Evolutionary conservation across 768 basidiomycete species (phyloP).

Genomic region (Plicaturopsis crispa): DNA sequence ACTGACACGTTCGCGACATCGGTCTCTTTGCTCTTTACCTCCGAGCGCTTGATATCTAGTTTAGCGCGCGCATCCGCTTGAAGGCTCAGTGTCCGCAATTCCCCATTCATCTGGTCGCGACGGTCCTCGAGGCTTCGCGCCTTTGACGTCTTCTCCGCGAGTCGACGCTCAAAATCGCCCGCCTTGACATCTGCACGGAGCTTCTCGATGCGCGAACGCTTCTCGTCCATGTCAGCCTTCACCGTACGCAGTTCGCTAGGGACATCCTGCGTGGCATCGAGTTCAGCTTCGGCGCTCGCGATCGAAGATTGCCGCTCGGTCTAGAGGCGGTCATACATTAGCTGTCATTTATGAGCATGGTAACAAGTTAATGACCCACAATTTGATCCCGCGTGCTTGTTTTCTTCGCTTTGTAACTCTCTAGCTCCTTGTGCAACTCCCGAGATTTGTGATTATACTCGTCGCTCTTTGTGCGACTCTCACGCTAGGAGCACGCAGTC

Average conservation of each 20-base stretch:
- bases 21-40: constrained; percentile 52
- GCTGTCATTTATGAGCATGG: neutral
- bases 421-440: constrained; percentile 47
- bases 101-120: constrained; percentile 61
- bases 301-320: constrained; percentile 45
- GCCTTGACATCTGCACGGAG: constrained; percentile 48
- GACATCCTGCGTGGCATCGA: constrained; percentile 51
- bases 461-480: constrained; percentile 48
- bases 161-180: constrained; percentile 57
- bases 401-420: constrained; percentile 40
- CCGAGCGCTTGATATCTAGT: constrained; percentile 64
- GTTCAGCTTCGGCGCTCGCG: constrained; percentile 38
- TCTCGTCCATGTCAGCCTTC: constrained; percentile 63
- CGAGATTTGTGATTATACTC: constrained; percentile 57
- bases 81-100: constrained; percentile 61
- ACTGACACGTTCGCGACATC: constrained; percentile 68
- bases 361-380: constrained; percentile 22
- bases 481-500: constrained; percentile 29
- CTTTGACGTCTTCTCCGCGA: constrained; percentile 46
- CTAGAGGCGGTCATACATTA: constrained; percentile 19
- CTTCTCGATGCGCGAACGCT: constrained; percentile 51
- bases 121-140: constrained; percentile 58
- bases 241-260: constrained; percentile 46
- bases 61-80: constrained; percentile 81
- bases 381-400: constrained; percentile 47